Evolutionary conservation across 805 yeast species (phyloP), one percentile per base, ranked within the genome.

Genomic region (Lachancea kluyveri): DNA sequence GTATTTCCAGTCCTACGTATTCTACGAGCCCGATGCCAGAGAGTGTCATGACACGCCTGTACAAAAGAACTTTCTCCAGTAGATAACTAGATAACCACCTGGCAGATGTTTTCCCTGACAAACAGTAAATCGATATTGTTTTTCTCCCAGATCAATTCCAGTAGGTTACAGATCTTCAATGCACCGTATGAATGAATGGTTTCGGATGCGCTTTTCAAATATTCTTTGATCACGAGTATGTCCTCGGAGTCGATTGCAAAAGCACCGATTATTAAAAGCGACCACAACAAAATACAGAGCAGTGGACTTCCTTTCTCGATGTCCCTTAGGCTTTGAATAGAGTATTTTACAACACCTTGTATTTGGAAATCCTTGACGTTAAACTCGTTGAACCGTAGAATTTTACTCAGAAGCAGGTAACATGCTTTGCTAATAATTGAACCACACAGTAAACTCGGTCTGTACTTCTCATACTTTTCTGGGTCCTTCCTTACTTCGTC

Each of bases 381-480:
- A 15, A 35, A 30, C 12, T 41, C 45, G 12, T 30, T 18, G 28
- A 24, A 43, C 17, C 40, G 35, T 8, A 39, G 21, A 5, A 43
- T 43, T 27, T 43, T 43, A 33, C 35, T 39, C 16, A 43, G 24
- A 11, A 43, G 34, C 14, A 43, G 25, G 29, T 43, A 43, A 28
- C 48, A 43, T 12, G 48, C 40, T 17, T 43, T 43, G 24, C 42
- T 40, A 21, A 43, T 43, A 15, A 43, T 43, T 8, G 45, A 41
- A 8, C 45, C 48, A 26, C 45, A 39, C 12, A 43, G 29, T 21
- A 43, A 32, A n/a, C 48, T 40, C 6, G 48, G 48, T 27, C 48
- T 36, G 22, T 43, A 43, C 3, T 28, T 35, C 8, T 31, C 40
- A 28, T 43, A 43, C 20, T 43, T 43, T n/a, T 22, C 32, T 28